A percentile compares a stretch with the other conserved stretches of the same genome.
phyloP scores from a whole-genome alignment of 768 basidiomycete species.

The Hirschioporus abietinus region DNA sequence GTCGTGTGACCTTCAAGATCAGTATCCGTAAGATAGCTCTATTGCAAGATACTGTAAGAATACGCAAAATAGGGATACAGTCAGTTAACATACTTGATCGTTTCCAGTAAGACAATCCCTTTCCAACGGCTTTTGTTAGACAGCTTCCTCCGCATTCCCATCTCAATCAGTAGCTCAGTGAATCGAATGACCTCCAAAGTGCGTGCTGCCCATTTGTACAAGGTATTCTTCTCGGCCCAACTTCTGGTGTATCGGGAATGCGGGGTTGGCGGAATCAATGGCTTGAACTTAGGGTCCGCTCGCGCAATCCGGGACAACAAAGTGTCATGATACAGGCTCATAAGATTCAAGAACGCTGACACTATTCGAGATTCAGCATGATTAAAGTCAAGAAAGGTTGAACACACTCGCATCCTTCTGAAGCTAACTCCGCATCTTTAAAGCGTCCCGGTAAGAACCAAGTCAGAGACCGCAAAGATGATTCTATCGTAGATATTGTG shows the following conservation, averaged over 20 bases:
- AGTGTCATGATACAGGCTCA: conserved; percentile 94
- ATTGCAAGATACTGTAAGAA: conserved; percentile 14
- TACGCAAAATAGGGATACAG: background rate
- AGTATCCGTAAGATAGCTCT: conserved; percentile 74
- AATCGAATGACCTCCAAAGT: conserved; percentile 72
- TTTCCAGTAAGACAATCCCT: conserved; percentile 70
- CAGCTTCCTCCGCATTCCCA: conserved; percentile 72
- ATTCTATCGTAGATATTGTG: conserved; percentile 84
- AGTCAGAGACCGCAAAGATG: conserved; percentile 80
- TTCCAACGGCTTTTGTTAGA: conserved; percentile 68
- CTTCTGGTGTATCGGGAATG: conserved; percentile 90
- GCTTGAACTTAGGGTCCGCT: conserved; percentile 61
- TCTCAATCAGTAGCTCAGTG: conserved; percentile 83
- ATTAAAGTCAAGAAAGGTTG: conserved; percentile 10
- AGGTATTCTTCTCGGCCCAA: conserved; percentile 64
- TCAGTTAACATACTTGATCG: conserved; percentile 65
- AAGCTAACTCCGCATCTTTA: conserved; percentile 94
- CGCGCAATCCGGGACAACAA: conserved; percentile 67
- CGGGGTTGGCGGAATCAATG: conserved; percentile 67
- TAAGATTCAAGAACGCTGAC: conserved; percentile 78
- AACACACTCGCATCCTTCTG: conserved; percentile 78
- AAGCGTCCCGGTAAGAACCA: conserved; percentile 97
- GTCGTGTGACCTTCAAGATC: conserved; percentile 66
- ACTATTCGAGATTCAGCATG: conserved; percentile 42
- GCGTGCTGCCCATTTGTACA: conserved; percentile 79